Evolutionary conservation across 2,329 filamentous ascomycete genomes (phyloP).

Genomic region (Xylaria sp.): DNA sequence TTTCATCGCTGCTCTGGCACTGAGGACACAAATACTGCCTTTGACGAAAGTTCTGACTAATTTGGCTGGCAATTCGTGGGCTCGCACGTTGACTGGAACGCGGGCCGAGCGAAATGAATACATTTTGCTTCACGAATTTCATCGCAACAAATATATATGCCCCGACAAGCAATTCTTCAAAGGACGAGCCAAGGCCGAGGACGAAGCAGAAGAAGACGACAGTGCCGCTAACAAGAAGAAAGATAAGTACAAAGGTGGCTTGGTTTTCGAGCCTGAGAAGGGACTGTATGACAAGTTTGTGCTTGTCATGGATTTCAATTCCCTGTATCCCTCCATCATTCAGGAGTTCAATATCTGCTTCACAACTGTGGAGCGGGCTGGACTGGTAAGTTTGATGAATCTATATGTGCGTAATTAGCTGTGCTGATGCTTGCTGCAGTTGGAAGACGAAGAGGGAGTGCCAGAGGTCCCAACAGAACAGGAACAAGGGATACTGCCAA

Average conservation of each 20-base stretch:
- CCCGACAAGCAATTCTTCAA: conserved; percentile 92
- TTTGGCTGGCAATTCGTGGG: conserved; percentile 97
- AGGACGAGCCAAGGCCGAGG: conserved; percentile 76
- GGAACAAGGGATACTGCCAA: conserved; percentile 85
- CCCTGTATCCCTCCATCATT: conserved; percentile 96
- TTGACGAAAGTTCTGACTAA: conserved; percentile 96
- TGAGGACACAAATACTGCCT: conserved; percentile 91
- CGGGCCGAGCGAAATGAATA: conserved; percentile 98
- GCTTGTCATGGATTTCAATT: conserved; percentile 99
- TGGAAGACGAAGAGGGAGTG: conserved; percentile 85
- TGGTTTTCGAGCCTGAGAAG: conserved; percentile 97
- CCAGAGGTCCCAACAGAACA: conserved; percentile 85
- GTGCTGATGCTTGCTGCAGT: conserved; percentile 57
- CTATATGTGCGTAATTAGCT: background rate
- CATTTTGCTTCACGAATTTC: conserved; percentile 97
- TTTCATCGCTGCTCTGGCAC: conserved; percentile 89
- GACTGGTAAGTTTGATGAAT: conserved; percentile 65
- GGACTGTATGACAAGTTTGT: conserved; percentile 98
- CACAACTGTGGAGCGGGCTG: conserved; percentile 87
- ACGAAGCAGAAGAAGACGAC: conserved; percentile 76
- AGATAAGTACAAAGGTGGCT: conserved; percentile 98
- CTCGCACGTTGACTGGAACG: conserved; percentile 92
- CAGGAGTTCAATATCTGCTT: conserved; percentile 99
- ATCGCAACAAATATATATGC: conserved; percentile 97
- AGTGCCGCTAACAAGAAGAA: conserved; percentile 88